Conservation (phyloP, 768 basidiomycete genomes). For the Favolaschia claudopus region DNA sequence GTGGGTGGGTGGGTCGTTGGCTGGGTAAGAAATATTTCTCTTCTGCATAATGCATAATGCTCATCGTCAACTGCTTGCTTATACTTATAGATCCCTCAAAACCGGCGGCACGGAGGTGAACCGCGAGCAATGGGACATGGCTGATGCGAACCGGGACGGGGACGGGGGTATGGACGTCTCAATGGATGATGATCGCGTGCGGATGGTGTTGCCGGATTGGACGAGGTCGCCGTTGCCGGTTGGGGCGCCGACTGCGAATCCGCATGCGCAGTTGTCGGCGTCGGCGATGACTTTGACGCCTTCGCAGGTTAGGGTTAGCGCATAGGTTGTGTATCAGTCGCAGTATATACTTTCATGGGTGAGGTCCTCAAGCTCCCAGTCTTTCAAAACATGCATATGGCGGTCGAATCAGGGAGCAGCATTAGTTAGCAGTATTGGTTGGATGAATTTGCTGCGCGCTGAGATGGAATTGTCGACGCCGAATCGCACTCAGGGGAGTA, state of each 20-base stretch:
- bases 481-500: too few species aligned
- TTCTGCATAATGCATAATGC: neutral
- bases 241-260: conserved; percentile 70
- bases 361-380: too few species aligned
- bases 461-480: too few species aligned
- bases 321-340: conserved; percentile 16
- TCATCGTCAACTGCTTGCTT: conserved; percentile 10
- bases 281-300: conserved; percentile 10
- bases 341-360: conserved; percentile 11
- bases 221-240: conserved; percentile 67
- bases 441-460: too few species aligned
- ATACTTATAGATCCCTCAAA: conserved; percentile 71
- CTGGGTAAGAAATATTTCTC: conserved; percentile 74
- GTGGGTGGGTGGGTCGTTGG: conserved; percentile 94
- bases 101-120: conserved; percentile 84
- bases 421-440: too few species aligned
- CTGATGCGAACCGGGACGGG: conserved; percentile 53
- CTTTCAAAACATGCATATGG: too few species aligned
- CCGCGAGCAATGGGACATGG: conserved; percentile 89
- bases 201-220: conserved; percentile 80
- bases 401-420: too few species aligned
- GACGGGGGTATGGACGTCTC: conserved; percentile 50
- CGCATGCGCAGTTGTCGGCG: conserved; percentile 1
- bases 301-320: conserved; percentile 30
- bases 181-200: conserved; percentile 39